Base-by-base conservation (phyloP, 106 monocot species). In the Apostasia ramifera region DNA sequence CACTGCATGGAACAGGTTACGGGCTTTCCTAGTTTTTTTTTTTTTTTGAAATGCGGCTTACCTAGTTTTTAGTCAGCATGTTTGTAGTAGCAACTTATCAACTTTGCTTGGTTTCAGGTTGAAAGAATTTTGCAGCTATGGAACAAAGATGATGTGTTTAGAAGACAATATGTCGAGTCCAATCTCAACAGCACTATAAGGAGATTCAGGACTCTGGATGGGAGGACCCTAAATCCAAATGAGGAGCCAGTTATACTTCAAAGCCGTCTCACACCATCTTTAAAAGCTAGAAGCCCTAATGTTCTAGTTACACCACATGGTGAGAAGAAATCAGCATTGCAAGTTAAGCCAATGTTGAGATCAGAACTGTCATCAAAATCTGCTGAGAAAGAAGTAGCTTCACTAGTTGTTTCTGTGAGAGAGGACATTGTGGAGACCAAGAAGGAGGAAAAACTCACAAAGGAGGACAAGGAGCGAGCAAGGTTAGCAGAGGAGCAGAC, bases 61-160 rank as follows among this genome's bases (percentile, higher is more conserved):
- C 12, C 10, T 12, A 45, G 44, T 2, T 61, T 2, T 10, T 41
- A 41, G 9, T 61, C 40, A 40, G 43, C 2, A 10, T 11, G 2
- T 61, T 59, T 13, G 1, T 6, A 61, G 10, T 14, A 13, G 26
- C 3, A 63, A 63, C 13, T n/a, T 63, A 43, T n/a, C 45, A 44
- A 13, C 62, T 43, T n/a, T 0, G 12, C 44, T 63, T 43, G 10
- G 44, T 60, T 3, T 26, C 61, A 92, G 92, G 77, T 92, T 4
- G 95, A 92, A 65, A 89, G 57, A 59, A 49, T 89, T 11, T 87
- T 97, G 95, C 76, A 82, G 53, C 26, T 92, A 6, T 97, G 95
- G 92, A 97, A 97, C 72, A 86, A 74, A 4, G 67, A 87, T 66
- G 70, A 78, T 8, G 82, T 83, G 10, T 97, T 97, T 73, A 81